Base-by-base conservation (phyloP, 2,329 filamentous ascomycete genomes). In the Verticillium longisporum region DNA sequence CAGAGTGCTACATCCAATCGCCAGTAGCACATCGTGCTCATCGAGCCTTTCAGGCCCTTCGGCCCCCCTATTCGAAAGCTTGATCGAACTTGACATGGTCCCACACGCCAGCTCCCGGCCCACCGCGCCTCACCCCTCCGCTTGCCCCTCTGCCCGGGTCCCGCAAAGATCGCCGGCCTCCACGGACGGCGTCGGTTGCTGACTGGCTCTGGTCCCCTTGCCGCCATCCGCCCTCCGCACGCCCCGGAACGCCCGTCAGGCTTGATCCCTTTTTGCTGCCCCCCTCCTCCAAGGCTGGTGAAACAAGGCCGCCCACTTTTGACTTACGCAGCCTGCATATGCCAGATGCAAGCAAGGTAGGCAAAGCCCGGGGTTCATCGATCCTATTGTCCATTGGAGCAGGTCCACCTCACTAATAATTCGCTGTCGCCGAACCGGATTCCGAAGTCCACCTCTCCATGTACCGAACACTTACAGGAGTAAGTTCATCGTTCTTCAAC, bases 271-370 rank as follows among this genome's bases (percentile, higher is more conserved):
- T 58, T 45, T 13, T 50, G 45, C 45, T 50, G 7, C 45, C 45
- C n/a, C 18, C n/a, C 45, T 45, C 14, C 38, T 45, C 45, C 45
- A 50, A 50, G 45, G 45, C 45, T 58, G 56, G 56, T 59, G 57
- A 59, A 59, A 59, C 57, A 59, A 11, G 57, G 32, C 36, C 32
- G 33, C 57, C 57, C 57, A 59, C 57, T 59, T 59, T 59, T 59
- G 45, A 59, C 57, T 59, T 59, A 59, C 57, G 57, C 57, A 59
- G 57, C 57, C 18, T 54, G 57, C 57, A 59, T 53, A 59, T 59
- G 57, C 57, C 57, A 59, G 57, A 53, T 59, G 45, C 57, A 59
- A 31, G 54, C 45, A 50, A 26, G 45, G 45, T 18, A 50, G 18
- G 18, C 45, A 50, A 26, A 50, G 45, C 45, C 45, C 45, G 45